phyloP scores from a whole-genome alignment of 768 basidiomycete genomes.

The Tulasnella sp. region DNA sequence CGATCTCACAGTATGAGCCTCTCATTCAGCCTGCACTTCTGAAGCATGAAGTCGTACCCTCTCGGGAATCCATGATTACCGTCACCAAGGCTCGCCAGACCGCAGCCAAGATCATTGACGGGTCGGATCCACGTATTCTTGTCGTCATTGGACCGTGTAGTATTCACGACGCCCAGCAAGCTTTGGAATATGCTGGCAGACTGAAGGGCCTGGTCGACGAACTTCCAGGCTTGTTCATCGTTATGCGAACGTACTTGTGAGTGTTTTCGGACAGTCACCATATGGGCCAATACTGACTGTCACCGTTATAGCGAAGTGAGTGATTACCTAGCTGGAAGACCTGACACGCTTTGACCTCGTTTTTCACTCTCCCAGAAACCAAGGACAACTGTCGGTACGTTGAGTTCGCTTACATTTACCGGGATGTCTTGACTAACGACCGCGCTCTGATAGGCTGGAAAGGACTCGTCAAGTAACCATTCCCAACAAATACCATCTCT shows the following conservation, averaged over 20 bases:
- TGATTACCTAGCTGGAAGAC: background rate
- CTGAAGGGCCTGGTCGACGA: constrained; percentile 57
- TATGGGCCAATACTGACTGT: background rate
- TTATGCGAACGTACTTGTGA: constrained; percentile 97
- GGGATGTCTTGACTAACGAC: background rate
- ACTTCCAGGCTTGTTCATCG: constrained; percentile 62
- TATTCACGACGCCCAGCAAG: constrained; percentile 83
- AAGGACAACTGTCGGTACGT: constrained; percentile 80
- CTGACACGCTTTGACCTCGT: constrained; percentile 10
- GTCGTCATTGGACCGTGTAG: constrained; percentile 95
- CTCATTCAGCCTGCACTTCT: constrained; percentile 88
- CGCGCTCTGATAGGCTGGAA: constrained; percentile 44
- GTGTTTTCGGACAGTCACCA: constrained; percentile 33
- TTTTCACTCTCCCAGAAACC: constrained; percentile 58
- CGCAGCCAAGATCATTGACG: constrained; percentile 71
- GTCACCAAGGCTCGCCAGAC: constrained; percentile 73
- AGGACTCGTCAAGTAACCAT: constrained; percentile 45
- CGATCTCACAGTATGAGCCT: constrained; percentile 71
- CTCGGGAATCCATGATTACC: constrained; percentile 56
- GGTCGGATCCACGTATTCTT: constrained; percentile 75
- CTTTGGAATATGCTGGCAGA: constrained; percentile 69
- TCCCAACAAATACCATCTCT: background rate
- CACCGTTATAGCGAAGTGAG: constrained; percentile 1
- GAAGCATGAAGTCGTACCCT: constrained; percentile 72
- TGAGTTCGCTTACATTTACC: background rate